A percentile compares a stretch with the other conserved stretches of the same genome.
Evolutionary conservation across 2,329 filamentous ascomycete genomes (phyloP).

Genomic region (Aspergillus bombycis): DNA sequence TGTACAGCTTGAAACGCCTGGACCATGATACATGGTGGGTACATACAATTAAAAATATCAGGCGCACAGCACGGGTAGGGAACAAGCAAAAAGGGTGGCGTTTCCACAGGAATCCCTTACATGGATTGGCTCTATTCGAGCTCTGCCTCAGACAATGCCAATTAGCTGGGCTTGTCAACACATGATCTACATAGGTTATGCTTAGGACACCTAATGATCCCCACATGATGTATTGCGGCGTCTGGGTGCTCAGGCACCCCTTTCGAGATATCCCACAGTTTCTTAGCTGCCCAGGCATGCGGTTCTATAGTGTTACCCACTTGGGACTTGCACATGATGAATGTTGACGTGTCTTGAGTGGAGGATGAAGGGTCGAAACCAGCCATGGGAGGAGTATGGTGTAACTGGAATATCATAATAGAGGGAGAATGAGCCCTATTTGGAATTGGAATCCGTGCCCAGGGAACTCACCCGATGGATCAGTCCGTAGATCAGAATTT

Average conservation of each 20-base stretch:
- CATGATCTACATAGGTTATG: slow-evolving; percentile 7
- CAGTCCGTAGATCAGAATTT: background rate
- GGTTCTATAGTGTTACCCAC: background rate
- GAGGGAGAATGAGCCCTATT: slow-evolving; percentile 2
- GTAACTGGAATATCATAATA: background rate
- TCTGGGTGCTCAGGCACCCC: background rate
- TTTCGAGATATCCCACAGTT: background rate
- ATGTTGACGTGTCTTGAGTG: slow-evolving; percentile 1
- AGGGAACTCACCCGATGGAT: background rate
- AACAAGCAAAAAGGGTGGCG: slow-evolving; percentile 7
- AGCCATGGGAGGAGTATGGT: background rate
- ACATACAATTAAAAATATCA: slow-evolving; percentile 11
- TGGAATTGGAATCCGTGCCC: background rate
- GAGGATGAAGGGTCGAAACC: background rate
- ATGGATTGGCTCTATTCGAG: slow-evolving; percentile 6
- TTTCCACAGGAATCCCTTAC: slow-evolving; percentile 10
- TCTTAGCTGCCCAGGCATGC: background rate
- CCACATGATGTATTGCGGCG: slow-evolving; percentile 10
- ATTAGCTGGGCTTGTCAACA: slow-evolving; percentile 7
- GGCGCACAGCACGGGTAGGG: slow-evolving; percentile 8
- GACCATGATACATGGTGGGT: slow-evolving; percentile 8
- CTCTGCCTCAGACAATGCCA: slow-evolving; percentile 6
- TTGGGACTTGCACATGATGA: background rate
- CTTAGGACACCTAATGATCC: slow-evolving; percentile 8
- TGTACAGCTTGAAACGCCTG: slow-evolving; percentile 6